A percentile compares a stretch with the other conserved stretches of the same genome.
Conservation (phyloP, 179 eudicot species). For the Drosera spatulata region DNA sequence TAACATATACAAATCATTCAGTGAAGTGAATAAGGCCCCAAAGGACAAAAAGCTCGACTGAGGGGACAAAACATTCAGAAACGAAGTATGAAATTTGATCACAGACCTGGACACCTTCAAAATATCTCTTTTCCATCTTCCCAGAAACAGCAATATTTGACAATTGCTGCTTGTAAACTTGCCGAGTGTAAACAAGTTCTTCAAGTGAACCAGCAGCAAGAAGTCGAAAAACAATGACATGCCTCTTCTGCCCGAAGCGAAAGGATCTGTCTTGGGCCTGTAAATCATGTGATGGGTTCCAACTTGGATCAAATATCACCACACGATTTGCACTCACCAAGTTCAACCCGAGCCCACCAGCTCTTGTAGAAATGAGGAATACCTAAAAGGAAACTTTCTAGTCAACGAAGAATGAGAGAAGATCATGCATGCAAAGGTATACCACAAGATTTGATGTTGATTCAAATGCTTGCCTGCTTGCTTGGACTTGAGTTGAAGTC, state of each 20-base stretch:
- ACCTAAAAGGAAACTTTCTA: constrained; percentile 34
- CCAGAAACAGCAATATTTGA: constrained; percentile 95
- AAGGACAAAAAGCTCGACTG: background rate
- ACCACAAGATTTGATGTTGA: background rate
- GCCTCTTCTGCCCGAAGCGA: constrained; percentile 94
- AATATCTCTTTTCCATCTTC: constrained; percentile 87
- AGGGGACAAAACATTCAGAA: background rate
- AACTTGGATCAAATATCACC: constrained; percentile 93
- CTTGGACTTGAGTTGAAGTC: constrained; percentile 98
- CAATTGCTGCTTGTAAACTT: constrained; percentile 92
- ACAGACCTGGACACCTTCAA: constrained; percentile 94
- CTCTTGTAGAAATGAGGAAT: constrained; percentile 90
- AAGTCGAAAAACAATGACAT: constrained; percentile 88
- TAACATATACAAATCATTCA: constrained; percentile 1
- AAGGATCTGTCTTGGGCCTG: constrained; percentile 98
- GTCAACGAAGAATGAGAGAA: constrained; percentile 1
- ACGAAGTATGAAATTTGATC: background rate
- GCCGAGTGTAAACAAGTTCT: constrained; percentile 89
- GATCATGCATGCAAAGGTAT: background rate
- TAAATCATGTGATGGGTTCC: constrained; percentile 97
- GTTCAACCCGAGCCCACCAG: constrained; percentile 97
- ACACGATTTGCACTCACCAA: constrained; percentile 97
- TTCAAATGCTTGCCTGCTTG: constrained; percentile 53
- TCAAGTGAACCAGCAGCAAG: constrained; percentile 96
- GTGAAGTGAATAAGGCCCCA: background rate